Evolutionary conservation across 2,329 filamentous ascomycete genomes (phyloP).

Genomic region (Colletotrichum phormii): DNA sequence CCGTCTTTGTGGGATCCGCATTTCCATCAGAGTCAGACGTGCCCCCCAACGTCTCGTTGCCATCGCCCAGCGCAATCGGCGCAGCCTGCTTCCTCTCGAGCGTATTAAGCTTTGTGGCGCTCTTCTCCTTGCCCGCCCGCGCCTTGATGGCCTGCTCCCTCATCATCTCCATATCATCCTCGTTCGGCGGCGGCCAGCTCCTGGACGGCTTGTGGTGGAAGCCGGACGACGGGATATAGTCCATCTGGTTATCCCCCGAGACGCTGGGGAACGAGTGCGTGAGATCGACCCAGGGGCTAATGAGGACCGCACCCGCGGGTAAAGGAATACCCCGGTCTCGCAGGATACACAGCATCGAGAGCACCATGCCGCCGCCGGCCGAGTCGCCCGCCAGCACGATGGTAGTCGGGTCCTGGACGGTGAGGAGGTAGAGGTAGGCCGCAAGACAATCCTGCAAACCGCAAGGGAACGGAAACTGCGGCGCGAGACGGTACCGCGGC

Average conservation of each 20-base stretch:
- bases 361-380: slow-evolving; percentile 89
- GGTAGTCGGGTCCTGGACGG: slow-evolving; percentile 79
- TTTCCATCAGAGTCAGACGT: not conserved
- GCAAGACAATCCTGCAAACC: slow-evolving; percentile 91
- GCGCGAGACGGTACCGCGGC: slow-evolving; percentile 86
- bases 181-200: slow-evolving; percentile 92
- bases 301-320: slow-evolving; percentile 88
- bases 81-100: slow-evolving; percentile 49
- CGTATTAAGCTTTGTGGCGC: slow-evolving; percentile 38
- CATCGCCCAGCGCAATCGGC: slow-evolving; percentile 41
- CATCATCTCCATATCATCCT: slow-evolving; percentile 74
- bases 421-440: slow-evolving; percentile 85
- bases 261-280: slow-evolving; percentile 96
- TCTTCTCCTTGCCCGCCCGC: slow-evolving; percentile 40
- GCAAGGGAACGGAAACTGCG: slow-evolving; percentile 96
- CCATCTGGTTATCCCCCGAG: slow-evolving; percentile 75
- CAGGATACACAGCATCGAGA: slow-evolving; percentile 82
- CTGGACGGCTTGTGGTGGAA: slow-evolving; percentile 91
- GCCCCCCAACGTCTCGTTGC: not conserved
- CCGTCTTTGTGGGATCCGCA: slow-evolving; percentile 41
- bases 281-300: slow-evolving; percentile 96
- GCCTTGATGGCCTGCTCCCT: slow-evolving; percentile 62
- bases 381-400: slow-evolving; percentile 94
- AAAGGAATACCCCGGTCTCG: slow-evolving; percentile 86
- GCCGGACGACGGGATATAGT: slow-evolving; percentile 89